Evolutionary conservation across 768 basidiomycete genomes (phyloP).

Genomic region (Mycena belliarum): DNA sequence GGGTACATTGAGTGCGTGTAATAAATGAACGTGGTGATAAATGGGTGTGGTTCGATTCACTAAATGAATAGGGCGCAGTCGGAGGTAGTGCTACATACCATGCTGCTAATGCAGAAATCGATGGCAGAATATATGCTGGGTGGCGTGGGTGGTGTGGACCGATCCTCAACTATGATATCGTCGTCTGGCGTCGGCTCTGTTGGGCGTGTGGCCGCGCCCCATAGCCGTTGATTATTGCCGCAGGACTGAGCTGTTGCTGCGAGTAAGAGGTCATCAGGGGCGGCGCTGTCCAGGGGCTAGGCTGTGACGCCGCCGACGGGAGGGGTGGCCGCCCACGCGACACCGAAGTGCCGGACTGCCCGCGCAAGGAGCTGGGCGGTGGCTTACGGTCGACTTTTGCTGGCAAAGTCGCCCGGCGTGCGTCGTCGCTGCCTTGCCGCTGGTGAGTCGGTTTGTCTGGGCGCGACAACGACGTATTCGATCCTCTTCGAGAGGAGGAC

Average conservation of each 20-base stretch:
- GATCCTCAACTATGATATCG: conserved; percentile 10
- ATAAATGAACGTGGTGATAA: conserved; percentile 10
- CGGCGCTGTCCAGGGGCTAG: conserved; percentile 46
- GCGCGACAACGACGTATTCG: conserved; percentile 13
- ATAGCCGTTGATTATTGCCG: conserved; percentile 11
- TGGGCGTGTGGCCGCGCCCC: not conserved
- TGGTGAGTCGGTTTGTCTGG: conserved; percentile 6
- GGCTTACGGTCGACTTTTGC: conserved; percentile 9
- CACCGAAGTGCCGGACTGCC: conserved; percentile 14
- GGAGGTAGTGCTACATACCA: conserved; percentile 2
- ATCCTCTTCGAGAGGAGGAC: conserved; percentile 16
- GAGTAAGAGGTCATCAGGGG: conserved; percentile 28
- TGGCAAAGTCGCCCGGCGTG: conserved; percentile 12
- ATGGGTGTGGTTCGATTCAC: not conserved
- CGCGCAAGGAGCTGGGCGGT: conserved; percentile 9
- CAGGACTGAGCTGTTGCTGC: conserved; percentile 20
- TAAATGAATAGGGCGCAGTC: conserved; percentile 2
- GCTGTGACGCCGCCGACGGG: conserved; percentile 31
- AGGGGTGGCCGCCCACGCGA: conserved; percentile 30
- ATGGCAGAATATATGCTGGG: not conserved
- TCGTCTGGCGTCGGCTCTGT: conserved; percentile 18
- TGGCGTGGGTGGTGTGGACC: not conserved
- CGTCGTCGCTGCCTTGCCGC: conserved; percentile 18
- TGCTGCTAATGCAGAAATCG: conserved; percentile 9
- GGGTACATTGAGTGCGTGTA: conserved; percentile 4